Conservation (phyloP, 306 rosid genomes). For the Fragaria nilgerrensis region DNA sequence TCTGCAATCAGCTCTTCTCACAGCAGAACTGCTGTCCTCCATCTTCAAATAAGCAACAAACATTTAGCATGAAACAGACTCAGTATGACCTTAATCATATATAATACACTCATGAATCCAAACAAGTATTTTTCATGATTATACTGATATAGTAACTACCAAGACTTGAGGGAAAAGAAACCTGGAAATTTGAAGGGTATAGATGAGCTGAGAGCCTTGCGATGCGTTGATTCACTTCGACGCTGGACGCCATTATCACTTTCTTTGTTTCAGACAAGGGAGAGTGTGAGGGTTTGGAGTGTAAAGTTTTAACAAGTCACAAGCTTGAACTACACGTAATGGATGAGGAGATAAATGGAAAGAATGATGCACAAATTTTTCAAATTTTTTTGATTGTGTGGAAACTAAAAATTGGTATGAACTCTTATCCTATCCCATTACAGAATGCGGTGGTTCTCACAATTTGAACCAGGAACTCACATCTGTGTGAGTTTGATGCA, state of each 20-base stretch:
- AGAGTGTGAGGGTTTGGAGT: constrained; percentile 2
- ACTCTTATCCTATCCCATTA: constrained; percentile 58
- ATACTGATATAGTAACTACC: background rate
- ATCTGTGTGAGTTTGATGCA: too few species aligned
- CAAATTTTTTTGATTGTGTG: constrained; percentile 37
- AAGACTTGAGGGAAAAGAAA: background rate
- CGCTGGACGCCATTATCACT: constrained; percentile 44
- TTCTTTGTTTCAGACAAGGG: background rate
- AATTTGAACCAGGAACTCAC: background rate
- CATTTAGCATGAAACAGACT: background rate
- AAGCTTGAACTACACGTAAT: background rate
- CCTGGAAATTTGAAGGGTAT: constrained; percentile 64
- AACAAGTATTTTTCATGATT: background rate
- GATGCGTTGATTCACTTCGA: constrained; percentile 53
- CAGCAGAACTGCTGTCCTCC: constrained; percentile 35
- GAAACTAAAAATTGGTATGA: constrained; percentile 34
- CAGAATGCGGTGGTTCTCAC: constrained; percentile 50
- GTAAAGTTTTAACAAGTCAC: background rate
- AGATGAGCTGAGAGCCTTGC: constrained; percentile 71
- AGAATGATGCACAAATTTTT: constrained; percentile 21
- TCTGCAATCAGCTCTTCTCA: constrained; percentile 56
- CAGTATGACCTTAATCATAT: background rate
- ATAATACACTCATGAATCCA: background rate
- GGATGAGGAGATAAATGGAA: constrained; percentile 32
- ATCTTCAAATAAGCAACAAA: constrained; percentile 25